Evolutionary conservation across 2,329 filamentous ascomycete genomes (phyloP), one percentile per base, ranked within the genome.

Genomic region (Tricladium varicosporioides): DNA sequence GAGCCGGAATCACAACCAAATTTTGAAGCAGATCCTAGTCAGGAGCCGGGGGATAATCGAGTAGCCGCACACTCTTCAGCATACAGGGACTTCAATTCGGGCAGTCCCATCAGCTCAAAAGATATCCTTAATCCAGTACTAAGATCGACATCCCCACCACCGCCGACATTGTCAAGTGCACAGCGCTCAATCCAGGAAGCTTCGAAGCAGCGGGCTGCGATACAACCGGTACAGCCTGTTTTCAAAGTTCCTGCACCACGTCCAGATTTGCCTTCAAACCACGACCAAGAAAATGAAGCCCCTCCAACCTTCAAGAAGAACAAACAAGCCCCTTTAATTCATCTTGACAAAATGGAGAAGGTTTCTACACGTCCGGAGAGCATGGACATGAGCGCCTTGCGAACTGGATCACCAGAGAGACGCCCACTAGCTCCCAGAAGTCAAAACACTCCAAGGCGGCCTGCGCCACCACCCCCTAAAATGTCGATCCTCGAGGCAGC

Each of bases 401-500:
- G 61, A 63, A 68, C 75, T 36, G 69, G 66, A 2, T 83, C 82
- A 1, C 81, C 83, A 0, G 82, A 84, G 45, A 74, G 84, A 61
- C 83, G 80, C 55, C 80, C 80, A 2, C 70, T 87, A 27, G 75
- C 79, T 10, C 69, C 76, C 1, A 76, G 85, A 55, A 81, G 74
- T 62, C 78, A 80, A 55, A 87, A 86, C 63, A 96, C 91, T 3
- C 92, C 92, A 10, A 88, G 85, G 67, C 80, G 92, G 64, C 82
- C 88, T 18, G 91, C 91, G 1, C 88, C 70, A 19, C 93, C 93
- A 2, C 92, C 92, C 7, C 93, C 94, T 0, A 97, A 97, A 73
- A 97, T 97, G 93, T 94, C 90, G 1, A 88, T 96, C 7, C 76
- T 97, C n/a, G 92, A 97, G 64, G 88, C 92, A 2, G 93, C 92